These are phyloP conservation scores for Mallotus japonicus DNA, from an alignment of 441 rosid genomes.

Conservation along the genomic window DNA sequence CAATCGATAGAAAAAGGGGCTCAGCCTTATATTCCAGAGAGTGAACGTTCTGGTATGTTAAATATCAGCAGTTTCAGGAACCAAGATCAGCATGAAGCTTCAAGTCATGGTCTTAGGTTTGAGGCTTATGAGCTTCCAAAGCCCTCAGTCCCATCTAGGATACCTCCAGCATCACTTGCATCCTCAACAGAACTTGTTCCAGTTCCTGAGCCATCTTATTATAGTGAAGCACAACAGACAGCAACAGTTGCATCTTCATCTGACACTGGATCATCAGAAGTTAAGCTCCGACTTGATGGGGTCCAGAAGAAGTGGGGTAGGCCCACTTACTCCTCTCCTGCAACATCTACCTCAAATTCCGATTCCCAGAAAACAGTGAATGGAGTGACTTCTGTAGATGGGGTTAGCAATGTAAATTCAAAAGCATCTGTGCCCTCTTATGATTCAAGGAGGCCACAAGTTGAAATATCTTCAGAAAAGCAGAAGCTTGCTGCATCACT, in stretches of 20 bases:
- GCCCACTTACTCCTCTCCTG: constrained; percentile 52
- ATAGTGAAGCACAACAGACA: constrained; percentile 52
- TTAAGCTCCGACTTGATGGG: constrained; percentile 94
- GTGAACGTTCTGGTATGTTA: constrained; percentile 55
- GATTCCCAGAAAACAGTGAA: constrained; percentile 52
- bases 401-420: constrained; percentile 40
- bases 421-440: constrained; percentile 48
- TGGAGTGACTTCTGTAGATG: constrained; percentile 43
- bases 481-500: constrained; percentile 97
- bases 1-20: constrained; percentile 76
- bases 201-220: constrained; percentile 67
- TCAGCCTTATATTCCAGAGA: constrained; percentile 79
- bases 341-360: constrained; percentile 45
- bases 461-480: constrained; percentile 74
- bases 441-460: constrained; percentile 59
- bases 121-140: constrained; percentile 95
- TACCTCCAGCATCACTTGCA: constrained; percentile 42
- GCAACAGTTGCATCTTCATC: constrained; percentile 43
- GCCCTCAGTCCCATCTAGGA: constrained; percentile 45
- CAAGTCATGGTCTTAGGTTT: constrained; percentile 78
- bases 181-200: constrained; percentile 70
- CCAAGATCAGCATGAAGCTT: constrained; percentile 58
- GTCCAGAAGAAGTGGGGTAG: constrained; percentile 95
- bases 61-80: constrained; percentile 48
- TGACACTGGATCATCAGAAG: constrained; percentile 55